Conservation (phyloP, 176 grass and related monocot species). For the Dactylis glomerata region DNA sequence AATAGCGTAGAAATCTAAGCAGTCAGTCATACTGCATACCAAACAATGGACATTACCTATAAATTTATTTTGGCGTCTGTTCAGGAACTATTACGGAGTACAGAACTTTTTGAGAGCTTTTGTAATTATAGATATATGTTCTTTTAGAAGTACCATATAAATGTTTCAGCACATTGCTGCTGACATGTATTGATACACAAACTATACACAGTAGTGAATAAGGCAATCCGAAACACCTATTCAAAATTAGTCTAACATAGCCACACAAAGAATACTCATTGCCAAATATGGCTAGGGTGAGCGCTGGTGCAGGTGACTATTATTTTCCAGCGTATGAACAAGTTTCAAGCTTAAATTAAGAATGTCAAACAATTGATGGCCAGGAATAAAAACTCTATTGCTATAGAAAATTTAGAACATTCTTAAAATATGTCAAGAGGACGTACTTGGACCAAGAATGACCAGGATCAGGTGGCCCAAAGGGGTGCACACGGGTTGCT, state of each 20-base stretch:
- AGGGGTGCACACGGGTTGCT: conserved; percentile 36
- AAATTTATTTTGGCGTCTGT: background rate
- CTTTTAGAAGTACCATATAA: background rate
- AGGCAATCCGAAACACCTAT: background rate
- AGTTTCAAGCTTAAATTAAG: background rate
- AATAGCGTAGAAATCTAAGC: background rate
- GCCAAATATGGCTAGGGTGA: background rate
- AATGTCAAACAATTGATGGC: background rate
- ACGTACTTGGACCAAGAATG: conserved; percentile 83
- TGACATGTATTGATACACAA: background rate
- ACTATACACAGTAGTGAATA: background rate
- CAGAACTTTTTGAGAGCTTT: background rate
- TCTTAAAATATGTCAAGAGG: background rate
- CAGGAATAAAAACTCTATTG: background rate
- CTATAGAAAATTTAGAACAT: background rate
- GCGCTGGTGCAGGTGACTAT: background rate
- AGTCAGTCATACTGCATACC: background rate
- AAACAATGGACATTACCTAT: conserved; percentile 11
- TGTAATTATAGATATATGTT: background rate
- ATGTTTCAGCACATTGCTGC: background rate
- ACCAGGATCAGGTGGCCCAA: conserved; percentile 42
- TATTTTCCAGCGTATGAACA: background rate
- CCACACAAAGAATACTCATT: background rate
- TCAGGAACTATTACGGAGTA: conserved; percentile 12
- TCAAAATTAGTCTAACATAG: background rate